phyloP scores from a whole-genome alignment of 1,139 yeast genomes.

The Candida smagusa region DNA sequence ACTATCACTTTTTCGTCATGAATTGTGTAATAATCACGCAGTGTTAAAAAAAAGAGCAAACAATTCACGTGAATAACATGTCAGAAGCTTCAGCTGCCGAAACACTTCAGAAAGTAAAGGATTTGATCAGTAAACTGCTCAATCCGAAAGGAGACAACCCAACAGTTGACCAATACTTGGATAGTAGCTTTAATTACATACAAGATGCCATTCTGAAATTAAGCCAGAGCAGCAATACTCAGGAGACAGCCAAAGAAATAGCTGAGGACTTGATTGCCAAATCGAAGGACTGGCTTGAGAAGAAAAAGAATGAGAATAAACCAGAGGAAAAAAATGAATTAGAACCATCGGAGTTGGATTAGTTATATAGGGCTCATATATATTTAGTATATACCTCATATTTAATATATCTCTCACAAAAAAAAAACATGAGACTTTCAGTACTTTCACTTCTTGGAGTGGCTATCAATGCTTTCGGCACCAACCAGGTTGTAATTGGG shows the following conservation, averaged over 20 bases:
- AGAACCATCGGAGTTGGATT: too few relatives aligned
- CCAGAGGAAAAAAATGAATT: too few relatives aligned
- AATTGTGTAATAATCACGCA: too few relatives aligned
- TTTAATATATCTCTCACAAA: too few relatives aligned
- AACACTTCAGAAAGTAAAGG: conserved; percentile 12
- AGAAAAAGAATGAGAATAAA: conserved; percentile 11
- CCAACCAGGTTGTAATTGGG: background rate
- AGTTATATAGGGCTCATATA: background rate
- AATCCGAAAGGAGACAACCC: conserved; percentile 31
- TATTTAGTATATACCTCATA: background rate
- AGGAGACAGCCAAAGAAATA: conserved; percentile 35
- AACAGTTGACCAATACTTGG: conserved; percentile 26
- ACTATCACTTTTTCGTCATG: too few relatives aligned
- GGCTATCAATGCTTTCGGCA: background rate
- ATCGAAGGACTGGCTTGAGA: conserved; percentile 29
- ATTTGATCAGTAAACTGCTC: conserved; percentile 18
- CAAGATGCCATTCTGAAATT: conserved; percentile 27
- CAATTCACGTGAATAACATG: conserved; percentile 14
- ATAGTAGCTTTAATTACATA: conserved; percentile 29
- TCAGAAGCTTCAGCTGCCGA: too few relatives aligned
- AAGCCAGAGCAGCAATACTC: conserved; percentile 29
- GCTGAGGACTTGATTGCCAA: conserved; percentile 34
- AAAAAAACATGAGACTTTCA: background rate
- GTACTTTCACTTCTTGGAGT: background rate
- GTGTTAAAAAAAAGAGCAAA: too few relatives aligned